These are phyloP conservation scores for Chaetoceros muelleri DNA, from an alignment of 108 stramenopile genomes.

Conservation along the genomic window DNA sequence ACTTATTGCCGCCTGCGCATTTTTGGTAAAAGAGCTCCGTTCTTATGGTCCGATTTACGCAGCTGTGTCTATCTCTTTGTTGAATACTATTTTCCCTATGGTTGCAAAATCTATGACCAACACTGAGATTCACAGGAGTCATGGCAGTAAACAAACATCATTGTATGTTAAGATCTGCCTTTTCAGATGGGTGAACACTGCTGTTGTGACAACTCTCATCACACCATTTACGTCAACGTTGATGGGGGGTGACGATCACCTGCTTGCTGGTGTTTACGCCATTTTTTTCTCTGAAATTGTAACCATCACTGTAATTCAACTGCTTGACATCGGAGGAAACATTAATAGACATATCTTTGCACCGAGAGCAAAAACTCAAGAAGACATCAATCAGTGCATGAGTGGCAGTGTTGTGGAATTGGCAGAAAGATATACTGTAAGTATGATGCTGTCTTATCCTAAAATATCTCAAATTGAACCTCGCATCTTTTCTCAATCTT, in stretches of 20 bases:
- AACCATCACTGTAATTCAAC: not conserved
- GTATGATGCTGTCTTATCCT: not conserved
- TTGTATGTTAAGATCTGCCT: constrained; percentile 5
- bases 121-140: constrained; percentile 4
- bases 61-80: constrained; percentile 4
- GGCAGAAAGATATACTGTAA: constrained; percentile 8
- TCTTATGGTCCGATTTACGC: not conserved
- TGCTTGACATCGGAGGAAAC: not conserved
- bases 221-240: constrained; percentile 32
- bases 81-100: constrained; percentile 7
- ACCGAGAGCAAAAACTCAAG: not conserved
- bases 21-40: not conserved
- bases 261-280: constrained; percentile 23
- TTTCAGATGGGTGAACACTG: constrained; percentile 10
- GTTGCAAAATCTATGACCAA: not conserved
- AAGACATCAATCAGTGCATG: constrained; percentile 1
- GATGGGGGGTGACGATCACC: not conserved
- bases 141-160: constrained; percentile 7
- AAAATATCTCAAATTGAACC: not conserved
- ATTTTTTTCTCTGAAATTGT: constrained; percentile 6
- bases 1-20: constrained; percentile 1
- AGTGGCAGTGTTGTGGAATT: not conserved
- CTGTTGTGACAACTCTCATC: constrained; percentile 5
- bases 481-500: not conserved
- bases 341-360: not conserved